A percentile compares a stretch with the other conserved stretches of the same genome.
These are phyloP conservation scores for Lodderomyces margitis DNA, from an alignment of 1,139 yeast genomes.

Conservation along the genomic window DNA sequence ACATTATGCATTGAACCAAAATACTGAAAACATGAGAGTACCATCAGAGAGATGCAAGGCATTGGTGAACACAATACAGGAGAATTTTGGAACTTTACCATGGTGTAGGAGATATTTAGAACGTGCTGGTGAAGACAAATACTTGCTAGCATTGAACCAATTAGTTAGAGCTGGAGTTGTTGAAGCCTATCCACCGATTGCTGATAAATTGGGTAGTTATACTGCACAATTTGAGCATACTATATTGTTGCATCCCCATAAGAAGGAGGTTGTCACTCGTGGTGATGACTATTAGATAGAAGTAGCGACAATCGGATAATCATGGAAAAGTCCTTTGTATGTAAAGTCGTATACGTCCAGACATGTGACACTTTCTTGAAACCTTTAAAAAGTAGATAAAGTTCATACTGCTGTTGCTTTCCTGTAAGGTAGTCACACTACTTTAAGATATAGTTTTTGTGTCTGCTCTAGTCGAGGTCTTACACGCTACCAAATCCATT, in stretches of 20 bases:
- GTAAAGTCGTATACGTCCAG: too few species aligned
- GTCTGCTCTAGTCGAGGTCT: too few species aligned
- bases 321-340: too few species aligned
- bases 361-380: too few species aligned
- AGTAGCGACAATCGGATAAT: not conserved
- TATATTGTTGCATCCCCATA: slow-evolving; percentile 81
- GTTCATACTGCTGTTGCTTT: too few species aligned
- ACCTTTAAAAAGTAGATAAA: too few species aligned
- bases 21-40: slow-evolving; percentile 39
- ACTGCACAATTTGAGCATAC: slow-evolving; percentile 98
- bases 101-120: slow-evolving; percentile 96
- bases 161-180: slow-evolving; percentile 84
- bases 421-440: too few species aligned
- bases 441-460: too few species aligned
- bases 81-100: slow-evolving; percentile 89
- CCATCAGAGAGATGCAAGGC: slow-evolving; percentile 67
- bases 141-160: slow-evolving; percentile 82
- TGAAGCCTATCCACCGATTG: slow-evolving; percentile 95
- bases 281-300: slow-evolving; percentile 78
- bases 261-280: slow-evolving; percentile 89
- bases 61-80: slow-evolving; percentile 66
- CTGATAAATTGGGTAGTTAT: slow-evolving; percentile 78
- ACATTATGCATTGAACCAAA: slow-evolving; percentile 73
- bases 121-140: slow-evolving; percentile 87
- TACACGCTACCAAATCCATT: too few species aligned